Evolutionary conservation across 2,329 filamentous ascomycete genomes (phyloP).

Genomic region (Pleoardoris graminearum): DNA sequence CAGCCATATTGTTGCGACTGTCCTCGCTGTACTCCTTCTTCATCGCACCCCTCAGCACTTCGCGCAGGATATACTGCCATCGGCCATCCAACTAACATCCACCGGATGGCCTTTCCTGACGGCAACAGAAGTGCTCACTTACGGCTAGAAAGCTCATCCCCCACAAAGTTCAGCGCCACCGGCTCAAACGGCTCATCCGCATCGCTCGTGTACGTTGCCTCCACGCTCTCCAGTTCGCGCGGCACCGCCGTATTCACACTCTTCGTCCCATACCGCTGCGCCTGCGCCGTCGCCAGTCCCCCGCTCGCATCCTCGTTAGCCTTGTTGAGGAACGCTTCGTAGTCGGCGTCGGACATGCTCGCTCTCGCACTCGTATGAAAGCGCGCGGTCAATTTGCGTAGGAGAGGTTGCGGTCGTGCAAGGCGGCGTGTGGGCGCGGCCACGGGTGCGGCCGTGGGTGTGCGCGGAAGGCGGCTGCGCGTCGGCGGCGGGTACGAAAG

Average conservation of each 20-base stretch:
- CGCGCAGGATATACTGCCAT: no score
- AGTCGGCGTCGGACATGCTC: constrained; percentile 77
- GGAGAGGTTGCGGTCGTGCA: background rate
- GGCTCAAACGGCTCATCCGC: constrained; percentile 84
- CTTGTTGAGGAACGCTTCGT: constrained; percentile 83
- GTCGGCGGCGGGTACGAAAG: background rate
- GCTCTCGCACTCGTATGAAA: constrained; percentile 3
- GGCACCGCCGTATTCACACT: constrained; percentile 62
- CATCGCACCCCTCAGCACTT: background rate
- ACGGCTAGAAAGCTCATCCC: constrained; percentile 60
- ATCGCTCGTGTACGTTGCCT: constrained; percentile 75
- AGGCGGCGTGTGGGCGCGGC: background rate
- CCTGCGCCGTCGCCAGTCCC: constrained; percentile 28
- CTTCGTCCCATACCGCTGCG: constrained; percentile 39
- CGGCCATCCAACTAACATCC: no score
- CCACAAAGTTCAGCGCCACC: constrained; percentile 67
- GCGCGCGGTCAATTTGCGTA: background rate
- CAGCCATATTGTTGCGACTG: no score
- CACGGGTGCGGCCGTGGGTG: no score
- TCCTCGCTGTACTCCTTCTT: background rate
- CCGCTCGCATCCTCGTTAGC: constrained; percentile 69
- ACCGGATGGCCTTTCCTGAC: no score
- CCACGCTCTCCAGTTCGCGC: constrained; percentile 38
- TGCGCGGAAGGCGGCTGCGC: background rate
- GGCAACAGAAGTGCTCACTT: constrained; percentile 29